Evolutionary conservation across 768 basidiomycete genomes (phyloP).

Genomic region (Suillus luteus): DNA sequence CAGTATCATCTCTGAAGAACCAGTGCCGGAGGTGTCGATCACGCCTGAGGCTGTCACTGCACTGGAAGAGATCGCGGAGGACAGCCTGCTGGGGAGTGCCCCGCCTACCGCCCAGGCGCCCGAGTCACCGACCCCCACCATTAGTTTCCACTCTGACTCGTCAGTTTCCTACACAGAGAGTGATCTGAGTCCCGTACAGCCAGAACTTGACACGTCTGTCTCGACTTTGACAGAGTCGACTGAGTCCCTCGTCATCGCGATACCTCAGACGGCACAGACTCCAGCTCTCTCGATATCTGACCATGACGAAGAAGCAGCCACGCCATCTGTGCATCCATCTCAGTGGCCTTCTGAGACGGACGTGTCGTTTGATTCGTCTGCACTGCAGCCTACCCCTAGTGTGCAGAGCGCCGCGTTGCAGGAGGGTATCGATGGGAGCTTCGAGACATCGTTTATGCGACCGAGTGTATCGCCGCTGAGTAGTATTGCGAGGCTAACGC

Average conservation of each 20-base stretch:
- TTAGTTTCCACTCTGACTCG: constrained; percentile 2
- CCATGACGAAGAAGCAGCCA: constrained; percentile 28
- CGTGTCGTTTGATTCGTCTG: constrained; percentile 73
- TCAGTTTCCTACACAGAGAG: constrained; percentile 7
- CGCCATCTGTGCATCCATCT: constrained; percentile 42
- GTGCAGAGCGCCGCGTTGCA: constrained; percentile 50
- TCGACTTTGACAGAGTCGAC: constrained; percentile 48
- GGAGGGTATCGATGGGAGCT: constrained; percentile 64
- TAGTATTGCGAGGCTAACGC: constrained; percentile 36
- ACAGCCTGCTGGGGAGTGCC: constrained; percentile 2
- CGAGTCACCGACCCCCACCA: neutral
- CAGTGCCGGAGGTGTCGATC: constrained; percentile 20
- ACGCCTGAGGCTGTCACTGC: constrained; percentile 21
- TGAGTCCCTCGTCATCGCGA: constrained; percentile 28
- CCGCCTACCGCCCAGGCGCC: neutral
- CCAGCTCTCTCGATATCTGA: constrained; percentile 1
- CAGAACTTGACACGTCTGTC: constrained; percentile 20
- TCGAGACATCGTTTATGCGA: constrained; percentile 73
- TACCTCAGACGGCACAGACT: constrained; percentile 28
- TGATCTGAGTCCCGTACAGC: constrained; percentile 19
- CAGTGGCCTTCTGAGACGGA: constrained; percentile 68
- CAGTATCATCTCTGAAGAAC: constrained; percentile 31
- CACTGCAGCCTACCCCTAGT: constrained; percentile 73
- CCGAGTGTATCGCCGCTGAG: constrained; percentile 50
- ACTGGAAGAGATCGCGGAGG: neutral